Evolutionary conservation across 1,284 basidiomycete genomes (phyloP), one percentile per base, ranked within the genome.

Genomic region (Cryptococcus depauperatus): DNA sequence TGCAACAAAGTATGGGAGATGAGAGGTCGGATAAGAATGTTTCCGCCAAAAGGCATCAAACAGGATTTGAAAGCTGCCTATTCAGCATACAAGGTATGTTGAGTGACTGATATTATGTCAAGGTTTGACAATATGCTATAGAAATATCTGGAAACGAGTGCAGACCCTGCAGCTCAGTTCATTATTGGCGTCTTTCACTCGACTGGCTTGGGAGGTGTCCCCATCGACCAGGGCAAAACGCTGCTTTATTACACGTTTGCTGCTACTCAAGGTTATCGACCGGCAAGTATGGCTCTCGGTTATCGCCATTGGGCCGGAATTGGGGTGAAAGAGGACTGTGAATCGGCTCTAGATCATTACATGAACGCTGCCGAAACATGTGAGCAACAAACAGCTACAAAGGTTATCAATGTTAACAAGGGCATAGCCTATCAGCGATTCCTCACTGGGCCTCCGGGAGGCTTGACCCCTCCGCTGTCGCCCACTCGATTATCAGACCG

Each of bases 221-320:
- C 65, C 25, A 65, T 69, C 23, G 70, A 74, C 46, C 74, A 75
- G 50, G 73, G 69, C 11, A 69, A 71, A 48, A 88, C 93, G 0
- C 80, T 93, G 47, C 73, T 97, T 0, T 88, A 96, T 65, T 90
- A 92, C 65, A 93, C 90, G 0, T 92, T 97, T 61, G 83, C 90
- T 2, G 91, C 89, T 2, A 81, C 90, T 44, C 84, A 84, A 14
- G 87, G 85, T 0, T 79, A 92, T 69, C 80, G 82, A 55, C 82
- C 85, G 4, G 85, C 93, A 0, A 84, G 92, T 65, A 91, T 93
- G 85, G 81, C 89, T 0, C 75, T 98, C 30, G 95, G 83, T 0
- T 97, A 93, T 68, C 79, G 91, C n/a, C 84, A 92, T 64, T 95
- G 88, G 85, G 83, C 84, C 22, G 95, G 95, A 0, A 92, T 98